Base-by-base conservation (phyloP, 345 rosid species). In the Gossypium australe region DNA sequence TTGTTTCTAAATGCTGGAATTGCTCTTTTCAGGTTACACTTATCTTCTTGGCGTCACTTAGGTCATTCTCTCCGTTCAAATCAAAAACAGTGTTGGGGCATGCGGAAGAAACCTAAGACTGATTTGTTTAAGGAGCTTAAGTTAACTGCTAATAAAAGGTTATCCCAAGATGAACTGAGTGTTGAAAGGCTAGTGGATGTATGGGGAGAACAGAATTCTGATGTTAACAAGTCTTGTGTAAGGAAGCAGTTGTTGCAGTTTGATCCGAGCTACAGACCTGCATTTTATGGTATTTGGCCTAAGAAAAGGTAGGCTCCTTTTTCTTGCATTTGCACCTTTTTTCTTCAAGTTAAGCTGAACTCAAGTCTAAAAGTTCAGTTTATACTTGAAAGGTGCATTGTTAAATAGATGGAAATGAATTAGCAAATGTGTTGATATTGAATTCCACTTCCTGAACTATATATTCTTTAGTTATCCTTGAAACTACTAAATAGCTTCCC, bases 261-360 rank as follows among this genome's bases (percentile, higher is more conserved):
- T 86, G 96, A 86, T 82, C 88, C 93, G 85, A 87, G 88, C 84
- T 75, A 82, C 67, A 88, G 98, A 70, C 98, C 98, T 79, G 97
- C 93, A 74, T 95, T 95, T 85, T 95, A 86, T 77, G 99, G 99
- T 62, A 80, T 87, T 66, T 95, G 98, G 99, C 94, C 93, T 10
- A 83, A 81, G 85, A 85, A 83, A 85, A 93, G 99, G 97, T 95
- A 79, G 79, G 52, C 44, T 51, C 70, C 44, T 11, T 9, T 68
- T 67, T 64, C 53, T 2, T 68, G 22, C 14, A 22, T 62, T 25
- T 72, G 34, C 20, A n/a, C 51, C 6, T n/a, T 24, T n/a, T 61
- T 41, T 3, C 13, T 18, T 11, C 14, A 16, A 45, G 24, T 12
- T 73, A 43, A 44, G 44, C 48, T 53, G 4, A 11, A 53, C 12